Evolutionary conservation across 108 stramenopile species (phyloP).

Genomic region (Nannochloropsis salina): DNA sequence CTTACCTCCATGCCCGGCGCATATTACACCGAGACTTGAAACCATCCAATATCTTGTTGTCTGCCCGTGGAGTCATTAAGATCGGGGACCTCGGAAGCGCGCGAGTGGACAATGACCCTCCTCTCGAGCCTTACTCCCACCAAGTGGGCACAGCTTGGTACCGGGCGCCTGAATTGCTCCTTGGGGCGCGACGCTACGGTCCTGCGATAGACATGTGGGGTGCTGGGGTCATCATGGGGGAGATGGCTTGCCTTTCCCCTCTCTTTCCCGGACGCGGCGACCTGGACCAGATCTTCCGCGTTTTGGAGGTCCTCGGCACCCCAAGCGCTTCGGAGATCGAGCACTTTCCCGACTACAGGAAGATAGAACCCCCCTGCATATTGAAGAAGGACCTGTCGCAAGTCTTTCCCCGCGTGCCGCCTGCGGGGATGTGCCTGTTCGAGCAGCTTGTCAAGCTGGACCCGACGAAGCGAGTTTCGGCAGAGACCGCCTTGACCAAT

Average conservation of each 20-base stretch:
- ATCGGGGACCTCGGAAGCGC: conserved; percentile 55
- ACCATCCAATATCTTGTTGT: conserved; percentile 51
- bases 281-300: conserved; percentile 36
- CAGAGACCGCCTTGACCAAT: conserved; percentile 20
- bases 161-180: conserved; percentile 53
- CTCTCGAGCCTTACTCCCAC: background rate
- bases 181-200: conserved; percentile 40
- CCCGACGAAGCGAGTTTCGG: conserved; percentile 23
- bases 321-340: conserved; percentile 26
- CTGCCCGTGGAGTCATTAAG: conserved; percentile 47
- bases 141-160: conserved; percentile 53
- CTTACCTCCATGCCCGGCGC: conserved; percentile 45
- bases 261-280: conserved; percentile 45
- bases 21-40: conserved; percentile 54
- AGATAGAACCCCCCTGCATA: conserved; percentile 10
- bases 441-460: conserved; percentile 27
- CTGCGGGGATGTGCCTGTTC: conserved; percentile 8
- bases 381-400: conserved; percentile 17
- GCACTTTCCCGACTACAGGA: conserved; percentile 40
- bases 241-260: conserved; percentile 37
- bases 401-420: conserved; percentile 29
- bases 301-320: conserved; percentile 30
- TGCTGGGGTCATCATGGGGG: conserved; percentile 50
- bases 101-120: conserved; percentile 21
- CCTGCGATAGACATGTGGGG: conserved; percentile 53